phyloP scores from a whole-genome alignment of 208 protist species.

The Angomonas deanei region DNA sequence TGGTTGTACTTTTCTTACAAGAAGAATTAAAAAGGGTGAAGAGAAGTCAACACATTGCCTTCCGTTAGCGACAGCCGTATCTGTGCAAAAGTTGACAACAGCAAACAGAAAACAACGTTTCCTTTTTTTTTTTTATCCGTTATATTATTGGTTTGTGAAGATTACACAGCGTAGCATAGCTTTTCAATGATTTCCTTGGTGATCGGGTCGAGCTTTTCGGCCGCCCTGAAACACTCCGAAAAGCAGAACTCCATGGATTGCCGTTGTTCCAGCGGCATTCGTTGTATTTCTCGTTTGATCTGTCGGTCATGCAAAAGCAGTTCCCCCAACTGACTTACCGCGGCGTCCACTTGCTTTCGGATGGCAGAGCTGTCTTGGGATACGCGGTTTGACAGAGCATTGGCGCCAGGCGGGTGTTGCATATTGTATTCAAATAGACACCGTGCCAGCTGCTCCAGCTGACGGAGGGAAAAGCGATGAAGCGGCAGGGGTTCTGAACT shows the following conservation, averaged over 20 bases:
- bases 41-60: no score
- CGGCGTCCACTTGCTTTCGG: conserved; percentile 14
- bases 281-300: conserved; percentile 44
- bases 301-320: conserved; percentile 45
- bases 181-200: conserved; percentile 21
- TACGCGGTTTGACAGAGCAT: neutral
- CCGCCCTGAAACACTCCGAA: conserved; percentile 36
- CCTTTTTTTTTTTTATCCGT: no score
- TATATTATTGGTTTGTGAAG: neutral
- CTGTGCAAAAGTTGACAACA: no score
- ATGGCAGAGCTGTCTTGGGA: neutral
- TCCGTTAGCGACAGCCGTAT: no score
- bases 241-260: conserved; percentile 32
- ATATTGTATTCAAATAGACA: neutral
- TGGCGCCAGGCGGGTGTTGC: neutral
- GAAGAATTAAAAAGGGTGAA: no score
- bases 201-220: conserved; percentile 31
- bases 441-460: neutral
- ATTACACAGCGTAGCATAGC: conserved; percentile 15
- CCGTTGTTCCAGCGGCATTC: conserved; percentile 18
- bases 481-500: neutral
- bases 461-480: neutral
- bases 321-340: conserved; percentile 38
- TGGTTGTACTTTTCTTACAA: no score
- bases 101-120: no score